Evolutionary conservation across 2,329 filamentous ascomycete species (phyloP), one percentile per base, ranked within the genome.

Genomic region (Alternaria rosae): DNA sequence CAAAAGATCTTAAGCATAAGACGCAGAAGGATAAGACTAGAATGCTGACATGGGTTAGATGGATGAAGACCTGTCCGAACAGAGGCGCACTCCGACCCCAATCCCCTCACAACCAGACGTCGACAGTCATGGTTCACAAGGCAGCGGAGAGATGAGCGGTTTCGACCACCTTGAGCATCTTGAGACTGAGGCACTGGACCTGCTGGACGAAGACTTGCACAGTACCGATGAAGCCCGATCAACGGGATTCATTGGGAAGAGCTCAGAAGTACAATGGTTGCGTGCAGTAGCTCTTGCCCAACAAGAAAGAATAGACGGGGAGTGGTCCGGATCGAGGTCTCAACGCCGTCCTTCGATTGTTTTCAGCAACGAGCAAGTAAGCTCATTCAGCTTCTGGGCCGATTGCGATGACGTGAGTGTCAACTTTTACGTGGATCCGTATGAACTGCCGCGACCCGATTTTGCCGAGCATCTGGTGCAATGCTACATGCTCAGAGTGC

Each of bases 401-500:
- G 76, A 80, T 30, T 65, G 68, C 25, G 64, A 78, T 10, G 64
- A 57, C 32, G 64, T 74, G 23, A 61, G 72, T 8, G 60, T 74
- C 7, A 68, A 70, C 53, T 70, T 59, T 32, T 68, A 60, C 20
- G 70, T 79, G 13, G 71, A 80, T 32, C 66, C 72, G 7, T 73
- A 76, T 52, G 70, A 73, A 21, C 47, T 81, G 26, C 80, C 80
- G 23, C 65, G 65, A 6, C 64, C 70, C 32, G 70, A 74, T 5
- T 66, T 67, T 15, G 79, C 74, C 3, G 73, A 80, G 32, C 57
- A 66, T 5, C 68, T 81, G 30, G 60, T 82, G 13, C 54, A 68
- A n/a, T 70, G 68, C 17, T 82, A 81, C 61, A 73, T 82, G 63
- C 65, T 70, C 26, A 79, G 76, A 17, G 75, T 81, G 5, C 79